Evolutionary conservation across 2,329 filamentous ascomycete species (phyloP), one percentile per base, ranked within the genome.

Genomic region (Botrytis deweyae): DNA sequence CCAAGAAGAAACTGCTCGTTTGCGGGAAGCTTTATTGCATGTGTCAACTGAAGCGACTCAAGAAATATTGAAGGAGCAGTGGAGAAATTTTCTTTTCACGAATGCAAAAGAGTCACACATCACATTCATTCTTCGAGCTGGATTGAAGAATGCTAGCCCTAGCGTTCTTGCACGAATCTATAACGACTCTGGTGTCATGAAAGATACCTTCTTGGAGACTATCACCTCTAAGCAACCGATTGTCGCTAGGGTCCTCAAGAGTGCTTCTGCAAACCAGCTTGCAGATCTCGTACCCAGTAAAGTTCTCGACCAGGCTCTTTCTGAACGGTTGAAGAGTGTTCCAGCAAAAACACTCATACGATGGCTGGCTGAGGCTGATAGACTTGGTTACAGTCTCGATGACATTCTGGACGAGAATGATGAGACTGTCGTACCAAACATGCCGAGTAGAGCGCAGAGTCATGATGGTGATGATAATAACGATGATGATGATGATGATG

Each of bases 301-400:
- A n/a, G 55, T 78, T 16, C 58, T 79, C n/a, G 78, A 80, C 58
- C 58, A 75, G 64, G 62, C 74, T 2, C 29, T 78, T 16, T 70
- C 58, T 6, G 63, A 76, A 36, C 74, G 77, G 8, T 40, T 80
- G 3, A 77, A 78, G 64, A 73, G 59, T n/a, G 76, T 77, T 42
- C 73, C 76, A 20, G 78, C 76, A 1, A 77, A 74, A 64, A 68
- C 75, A 14, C 72, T 81, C 3, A 76, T 80, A 40, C 73, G 67
- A 46, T 80, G 77, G 78, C 72, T 81, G 20, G 78, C 78, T 52
- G 66, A 75, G 55, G 77, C 72, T 12, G 73, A 76, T 29, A 70
- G 80, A 65, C 74, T 81, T n/a, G 80, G 80, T 3, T 81, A 77
- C 46, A 75, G 71, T 33, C n/a, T 69, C 14, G 77, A 80, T 14